Percentiles rank a stretch among this genome's conserved stretches.
Evolutionary conservation across 2,329 filamentous ascomycete genomes (phyloP).

Genomic region (Pseudogymnoascus pannorum): DNA sequence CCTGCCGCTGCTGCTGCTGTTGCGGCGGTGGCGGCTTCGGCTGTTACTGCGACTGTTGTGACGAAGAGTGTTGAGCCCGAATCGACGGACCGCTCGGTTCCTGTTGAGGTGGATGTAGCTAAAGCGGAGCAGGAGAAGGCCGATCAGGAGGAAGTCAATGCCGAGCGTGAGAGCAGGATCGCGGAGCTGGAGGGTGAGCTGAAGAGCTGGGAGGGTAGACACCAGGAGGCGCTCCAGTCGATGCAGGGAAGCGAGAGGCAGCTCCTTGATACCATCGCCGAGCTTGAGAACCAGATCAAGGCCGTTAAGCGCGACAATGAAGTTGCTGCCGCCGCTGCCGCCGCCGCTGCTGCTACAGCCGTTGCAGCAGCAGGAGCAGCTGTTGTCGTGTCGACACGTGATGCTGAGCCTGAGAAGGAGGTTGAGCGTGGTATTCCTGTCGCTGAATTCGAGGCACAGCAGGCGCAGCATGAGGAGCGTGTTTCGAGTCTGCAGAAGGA

Average conservation of each 20-base stretch:
- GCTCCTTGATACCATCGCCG: constrained; percentile 63
- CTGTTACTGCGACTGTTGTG: background rate
- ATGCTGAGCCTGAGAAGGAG: constrained; percentile 55
- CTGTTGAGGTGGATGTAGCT: constrained; percentile 17
- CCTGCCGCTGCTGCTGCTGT: constrained; percentile 24
- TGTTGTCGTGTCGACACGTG: constrained; percentile 34
- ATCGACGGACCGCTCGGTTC: constrained; percentile 15
- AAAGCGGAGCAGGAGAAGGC: constrained; percentile 29
- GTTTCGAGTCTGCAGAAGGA: background rate
- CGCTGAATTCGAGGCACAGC: constrained; percentile 57
- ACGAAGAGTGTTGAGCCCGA: constrained; percentile 18
- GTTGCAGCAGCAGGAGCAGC: constrained; percentile 36
- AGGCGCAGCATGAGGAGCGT: constrained; percentile 62
- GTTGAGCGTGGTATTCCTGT: constrained; percentile 76
- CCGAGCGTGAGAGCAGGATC: constrained; percentile 37
- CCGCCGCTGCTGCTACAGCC: constrained; percentile 27
- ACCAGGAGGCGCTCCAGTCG: constrained; percentile 60
- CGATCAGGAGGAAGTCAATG: constrained; percentile 15
- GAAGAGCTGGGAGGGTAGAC: constrained; percentile 66
- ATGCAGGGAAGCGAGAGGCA: constrained; percentile 67
- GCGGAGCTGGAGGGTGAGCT: constrained; percentile 64
- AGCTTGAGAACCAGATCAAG: constrained; percentile 57
- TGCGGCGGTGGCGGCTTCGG: too few species aligned
- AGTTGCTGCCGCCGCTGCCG: constrained; percentile 16
- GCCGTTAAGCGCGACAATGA: constrained; percentile 46